Evolutionary conservation across 2,329 filamentous ascomycete species (phyloP).

Genomic region (Scorias spongiosa): DNA sequence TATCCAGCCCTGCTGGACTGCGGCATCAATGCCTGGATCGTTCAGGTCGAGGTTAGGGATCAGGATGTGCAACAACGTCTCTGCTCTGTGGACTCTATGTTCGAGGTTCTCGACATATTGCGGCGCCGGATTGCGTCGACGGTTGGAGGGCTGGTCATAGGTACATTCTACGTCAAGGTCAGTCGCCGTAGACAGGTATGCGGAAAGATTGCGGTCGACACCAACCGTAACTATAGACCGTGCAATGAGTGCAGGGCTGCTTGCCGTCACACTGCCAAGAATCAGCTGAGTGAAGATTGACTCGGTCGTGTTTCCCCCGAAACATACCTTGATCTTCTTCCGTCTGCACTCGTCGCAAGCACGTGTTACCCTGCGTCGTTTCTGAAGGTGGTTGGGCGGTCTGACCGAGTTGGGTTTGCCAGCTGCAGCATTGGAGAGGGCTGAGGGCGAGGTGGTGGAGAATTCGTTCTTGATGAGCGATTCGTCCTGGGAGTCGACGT

Average conservation of each 20-base stretch:
- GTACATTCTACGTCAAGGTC: slow-evolving; percentile 56
- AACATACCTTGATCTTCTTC: slow-evolving; percentile 34
- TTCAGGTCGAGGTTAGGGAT: slow-evolving; percentile 74
- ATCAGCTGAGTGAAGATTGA: too few species aligned
- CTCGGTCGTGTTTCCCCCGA: too few species aligned
- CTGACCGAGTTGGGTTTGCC: slow-evolving; percentile 8
- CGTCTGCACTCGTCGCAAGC: slow-evolving; percentile 80
- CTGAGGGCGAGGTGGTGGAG: slow-evolving; percentile 11
- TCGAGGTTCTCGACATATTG: slow-evolving; percentile 89
- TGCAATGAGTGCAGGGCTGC: slow-evolving; percentile 67
- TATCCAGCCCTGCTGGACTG: slow-evolving; percentile 34
- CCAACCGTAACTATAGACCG: slow-evolving; percentile 94
- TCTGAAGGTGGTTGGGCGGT: slow-evolving; percentile 26
- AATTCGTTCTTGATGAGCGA: slow-evolving; percentile 16
- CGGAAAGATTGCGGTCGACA: background rate
- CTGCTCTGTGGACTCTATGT: slow-evolving; percentile 65
- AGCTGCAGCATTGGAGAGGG: slow-evolving; percentile 2
- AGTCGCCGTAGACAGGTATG: background rate
- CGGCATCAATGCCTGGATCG: slow-evolving; percentile 67
- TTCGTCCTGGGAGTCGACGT: slow-evolving; percentile 16
- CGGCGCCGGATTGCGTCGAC: slow-evolving; percentile 75
- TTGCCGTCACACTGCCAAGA: slow-evolving; percentile 31
- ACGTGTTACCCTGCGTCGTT: slow-evolving; percentile 72
- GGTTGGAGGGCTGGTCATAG: slow-evolving; percentile 87
- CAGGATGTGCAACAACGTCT: slow-evolving; percentile 61